Conservation (phyloP, 192 early-diverging fungal genomes). For the Coemansia guatemalensis region DNA sequence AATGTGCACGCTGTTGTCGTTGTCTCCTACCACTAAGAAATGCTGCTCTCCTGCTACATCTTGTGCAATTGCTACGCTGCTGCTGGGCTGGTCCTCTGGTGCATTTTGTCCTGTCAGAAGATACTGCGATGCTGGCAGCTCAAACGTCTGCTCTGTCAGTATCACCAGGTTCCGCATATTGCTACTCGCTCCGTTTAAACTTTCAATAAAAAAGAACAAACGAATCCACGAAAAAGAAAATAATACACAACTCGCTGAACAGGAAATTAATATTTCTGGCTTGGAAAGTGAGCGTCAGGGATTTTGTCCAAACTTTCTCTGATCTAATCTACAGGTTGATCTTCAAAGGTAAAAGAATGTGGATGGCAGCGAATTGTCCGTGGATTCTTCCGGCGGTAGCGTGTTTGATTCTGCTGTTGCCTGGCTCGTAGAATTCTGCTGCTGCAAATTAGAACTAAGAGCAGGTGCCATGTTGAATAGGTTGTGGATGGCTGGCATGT, state of each 20-base stretch:
- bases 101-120: constrained; percentile 1
- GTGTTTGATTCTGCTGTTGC: not conserved
- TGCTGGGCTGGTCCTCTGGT: not conserved
- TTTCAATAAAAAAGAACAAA: not conserved
- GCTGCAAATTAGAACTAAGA: constrained; percentile 2
- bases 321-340: not conserved
- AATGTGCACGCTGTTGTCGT: constrained; percentile 6
- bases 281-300: no score
- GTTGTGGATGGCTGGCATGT: constrained; percentile 24
- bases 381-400: not conserved
- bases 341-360: constrained; percentile 3
- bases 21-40: constrained; percentile 16
- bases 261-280: no score
- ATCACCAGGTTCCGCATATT: constrained; percentile 27
- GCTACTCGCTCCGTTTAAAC: not conserved
- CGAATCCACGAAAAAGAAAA: constrained; percentile 4
- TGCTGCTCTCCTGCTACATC: constrained; percentile 9
- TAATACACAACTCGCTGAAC: no score
- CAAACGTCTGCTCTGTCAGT: constrained; percentile 9
- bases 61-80: constrained; percentile 13
- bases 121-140: constrained; percentile 10
- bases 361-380: constrained; percentile 1
- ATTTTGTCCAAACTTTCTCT: no score
- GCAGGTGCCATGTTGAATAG: constrained; percentile 17
- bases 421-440: not conserved